Evolutionary conservation across 192 early-diverging fungal genomes (phyloP).

Genomic region (Podila verticillata): DNA sequence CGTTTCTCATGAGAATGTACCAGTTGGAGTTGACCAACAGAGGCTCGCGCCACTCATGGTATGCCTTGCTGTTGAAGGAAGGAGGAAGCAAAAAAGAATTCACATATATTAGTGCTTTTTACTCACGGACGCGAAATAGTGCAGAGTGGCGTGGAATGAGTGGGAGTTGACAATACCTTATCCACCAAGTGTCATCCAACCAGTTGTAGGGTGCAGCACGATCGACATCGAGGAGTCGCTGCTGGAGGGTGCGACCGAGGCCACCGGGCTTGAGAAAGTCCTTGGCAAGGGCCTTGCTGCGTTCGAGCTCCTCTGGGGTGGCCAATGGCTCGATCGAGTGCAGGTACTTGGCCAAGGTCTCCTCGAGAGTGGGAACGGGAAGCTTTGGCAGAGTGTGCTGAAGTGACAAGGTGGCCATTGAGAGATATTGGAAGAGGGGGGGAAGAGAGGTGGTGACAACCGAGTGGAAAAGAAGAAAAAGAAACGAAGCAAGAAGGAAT

Average conservation of each 20-base stretch:
- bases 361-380: constrained; percentile 71
- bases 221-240: constrained; percentile 70
- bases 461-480: background rate
- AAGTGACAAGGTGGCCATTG: constrained; percentile 52
- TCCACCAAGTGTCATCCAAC: constrained; percentile 77
- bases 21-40: constrained; percentile 91
- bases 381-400: constrained; percentile 64
- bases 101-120: background rate
- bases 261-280: constrained; percentile 61
- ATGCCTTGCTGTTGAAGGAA: constrained; percentile 58
- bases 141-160: no score
- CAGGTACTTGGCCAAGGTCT: constrained; percentile 65
- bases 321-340: constrained; percentile 67
- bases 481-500: background rate
- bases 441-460: background rate
- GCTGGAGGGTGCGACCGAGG: constrained; percentile 63
- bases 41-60: constrained; percentile 84
- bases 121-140: no score
- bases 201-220: constrained; percentile 69
- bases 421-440: background rate
- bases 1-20: constrained; percentile 78
- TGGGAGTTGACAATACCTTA: constrained; percentile 36
- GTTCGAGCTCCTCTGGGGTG: constrained; percentile 53
- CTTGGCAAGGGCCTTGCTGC: constrained; percentile 53
- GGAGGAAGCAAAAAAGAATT: background rate